Evolutionary conservation across 1,139 yeast genomes (phyloP).

Genomic region (Geotrichum siamense): DNA sequence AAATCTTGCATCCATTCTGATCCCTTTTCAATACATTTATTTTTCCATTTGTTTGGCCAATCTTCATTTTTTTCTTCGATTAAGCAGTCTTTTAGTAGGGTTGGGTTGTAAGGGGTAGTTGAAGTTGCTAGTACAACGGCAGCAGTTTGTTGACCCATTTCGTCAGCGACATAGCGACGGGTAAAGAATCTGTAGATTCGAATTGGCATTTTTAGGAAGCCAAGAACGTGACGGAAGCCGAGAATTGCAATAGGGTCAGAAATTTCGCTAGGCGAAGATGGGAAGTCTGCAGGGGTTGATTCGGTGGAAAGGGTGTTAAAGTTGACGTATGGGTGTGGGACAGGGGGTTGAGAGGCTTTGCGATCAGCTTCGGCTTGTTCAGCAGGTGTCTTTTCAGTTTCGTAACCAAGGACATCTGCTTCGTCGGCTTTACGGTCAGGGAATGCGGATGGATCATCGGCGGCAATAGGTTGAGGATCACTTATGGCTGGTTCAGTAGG

Average conservation of each 20-base stretch:
- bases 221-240: conserved; percentile 67
- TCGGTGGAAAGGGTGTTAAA: conserved; percentile 42
- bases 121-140: conserved; percentile 52
- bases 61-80: conserved; percentile 63
- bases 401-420: conserved; percentile 23
- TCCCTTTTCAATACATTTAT: conserved; percentile 55
- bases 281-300: conserved; percentile 55
- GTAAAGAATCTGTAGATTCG: conserved; percentile 75
- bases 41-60: conserved; percentile 89
- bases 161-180: conserved; percentile 63
- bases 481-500: conserved; percentile 17
- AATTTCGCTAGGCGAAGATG: conserved; percentile 20
- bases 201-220: conserved; percentile 68
- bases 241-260: conserved; percentile 60
- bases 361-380: conserved; percentile 20
- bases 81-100: conserved; percentile 49
- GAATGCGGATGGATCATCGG: conserved; percentile 22
- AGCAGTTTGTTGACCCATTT: conserved; percentile 55
- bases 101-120: conserved; percentile 46
- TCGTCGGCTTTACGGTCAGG: conserved; percentile 24
- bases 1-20: conserved; percentile 89
- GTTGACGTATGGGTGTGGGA: conserved; percentile 56
- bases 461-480: conserved; percentile 9
- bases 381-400: conserved; percentile 19
- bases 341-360: conserved; percentile 40